Percentiles rank a stretch among this genome's conserved stretches.
Conservation (phyloP, 176 grass and related monocot genomes). For the Ananas comosus region DNA sequence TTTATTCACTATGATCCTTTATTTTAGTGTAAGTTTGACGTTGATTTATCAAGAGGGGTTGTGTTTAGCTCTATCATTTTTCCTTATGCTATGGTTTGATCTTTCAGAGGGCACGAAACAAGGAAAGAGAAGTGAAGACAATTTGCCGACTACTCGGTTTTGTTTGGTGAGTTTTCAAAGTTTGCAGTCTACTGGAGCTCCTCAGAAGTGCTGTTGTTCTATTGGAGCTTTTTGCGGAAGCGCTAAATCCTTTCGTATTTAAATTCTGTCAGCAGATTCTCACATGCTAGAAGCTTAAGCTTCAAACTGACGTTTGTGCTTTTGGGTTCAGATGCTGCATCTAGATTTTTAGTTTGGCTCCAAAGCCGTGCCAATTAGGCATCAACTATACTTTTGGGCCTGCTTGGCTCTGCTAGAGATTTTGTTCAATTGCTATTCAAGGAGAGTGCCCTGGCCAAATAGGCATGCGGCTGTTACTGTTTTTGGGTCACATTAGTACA, state of each 20-base stretch:
- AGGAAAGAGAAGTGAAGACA: constrained; percentile 52
- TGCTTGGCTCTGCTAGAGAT: neutral
- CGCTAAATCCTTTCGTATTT: too few relatives aligned
- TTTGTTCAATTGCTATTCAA: neutral
- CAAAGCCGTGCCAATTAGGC: too few relatives aligned
- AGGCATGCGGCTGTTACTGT: too few relatives aligned
- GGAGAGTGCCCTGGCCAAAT: too few relatives aligned
- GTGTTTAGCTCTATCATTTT: neutral
- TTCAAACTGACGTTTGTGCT: too few relatives aligned
- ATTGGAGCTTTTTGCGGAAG: too few relatives aligned
- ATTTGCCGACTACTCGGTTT: constrained; percentile 34
- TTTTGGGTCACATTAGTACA: neutral
- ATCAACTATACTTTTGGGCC: too few relatives aligned
- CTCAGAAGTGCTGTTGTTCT: too few relatives aligned
- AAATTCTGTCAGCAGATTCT: too few relatives aligned
- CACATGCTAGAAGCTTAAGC: too few relatives aligned
- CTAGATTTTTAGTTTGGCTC: too few relatives aligned
- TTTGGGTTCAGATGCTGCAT: too few relatives aligned
- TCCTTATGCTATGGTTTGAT: neutral
- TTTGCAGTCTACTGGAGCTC: neutral
- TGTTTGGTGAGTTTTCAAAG: constrained; percentile 41
- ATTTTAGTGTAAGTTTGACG: neutral
- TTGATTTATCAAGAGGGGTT: neutral
- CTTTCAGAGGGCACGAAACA: constrained; percentile 55
- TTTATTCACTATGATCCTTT: neutral